Conservation (phyloP, 495 filamentous ascomycete species). For the Saxophila tyrrhenica region DNA sequence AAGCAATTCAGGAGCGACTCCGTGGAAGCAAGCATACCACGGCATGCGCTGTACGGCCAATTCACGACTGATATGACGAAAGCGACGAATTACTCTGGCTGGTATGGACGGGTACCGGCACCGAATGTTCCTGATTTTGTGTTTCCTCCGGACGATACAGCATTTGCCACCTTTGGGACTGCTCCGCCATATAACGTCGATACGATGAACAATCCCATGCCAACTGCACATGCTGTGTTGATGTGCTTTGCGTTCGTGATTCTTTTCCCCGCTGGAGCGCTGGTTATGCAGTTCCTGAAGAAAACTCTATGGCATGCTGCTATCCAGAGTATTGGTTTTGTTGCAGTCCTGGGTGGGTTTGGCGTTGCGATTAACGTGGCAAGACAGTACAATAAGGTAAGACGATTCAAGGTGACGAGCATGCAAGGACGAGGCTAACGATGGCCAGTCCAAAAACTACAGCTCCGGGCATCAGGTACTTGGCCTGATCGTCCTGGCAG, state of each 20-base stretch:
- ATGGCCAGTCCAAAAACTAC: conserved; percentile 35
- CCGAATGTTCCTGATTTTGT: conserved; percentile 3
- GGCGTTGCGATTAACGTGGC: conserved; percentile 40
- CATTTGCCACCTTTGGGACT: conserved; percentile 2
- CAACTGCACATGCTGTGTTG: conserved; percentile 39
- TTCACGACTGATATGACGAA: conserved; percentile 43
- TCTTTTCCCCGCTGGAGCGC: conserved; percentile 42
- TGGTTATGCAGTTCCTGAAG: conserved; percentile 38
- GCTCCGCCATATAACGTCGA: conserved; percentile 7
- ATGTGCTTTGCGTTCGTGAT: conserved; percentile 43
- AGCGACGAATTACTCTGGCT: conserved; percentile 29
- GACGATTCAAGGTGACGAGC: background rate
- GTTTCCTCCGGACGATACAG: background rate
- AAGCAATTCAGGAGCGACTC: conserved; percentile 31
- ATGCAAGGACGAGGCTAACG: background rate
- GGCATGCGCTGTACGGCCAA: conserved; percentile 42
- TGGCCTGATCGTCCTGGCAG: conserved; percentile 40
- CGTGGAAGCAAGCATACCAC: conserved; percentile 33
- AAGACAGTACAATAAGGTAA: conserved; percentile 37
- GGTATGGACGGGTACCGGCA: conserved; percentile 11
- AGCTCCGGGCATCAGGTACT: conserved; percentile 47
- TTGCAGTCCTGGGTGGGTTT: conserved; percentile 32
- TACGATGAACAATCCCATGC: conserved; percentile 22
- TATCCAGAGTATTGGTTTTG: conserved; percentile 33
- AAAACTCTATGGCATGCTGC: conserved; percentile 41